Evolutionary conservation across 2,329 filamentous ascomycete species (phyloP), one percentile per base, ranked within the genome.

Genomic region (Decorospora gaudefroyi): DNA sequence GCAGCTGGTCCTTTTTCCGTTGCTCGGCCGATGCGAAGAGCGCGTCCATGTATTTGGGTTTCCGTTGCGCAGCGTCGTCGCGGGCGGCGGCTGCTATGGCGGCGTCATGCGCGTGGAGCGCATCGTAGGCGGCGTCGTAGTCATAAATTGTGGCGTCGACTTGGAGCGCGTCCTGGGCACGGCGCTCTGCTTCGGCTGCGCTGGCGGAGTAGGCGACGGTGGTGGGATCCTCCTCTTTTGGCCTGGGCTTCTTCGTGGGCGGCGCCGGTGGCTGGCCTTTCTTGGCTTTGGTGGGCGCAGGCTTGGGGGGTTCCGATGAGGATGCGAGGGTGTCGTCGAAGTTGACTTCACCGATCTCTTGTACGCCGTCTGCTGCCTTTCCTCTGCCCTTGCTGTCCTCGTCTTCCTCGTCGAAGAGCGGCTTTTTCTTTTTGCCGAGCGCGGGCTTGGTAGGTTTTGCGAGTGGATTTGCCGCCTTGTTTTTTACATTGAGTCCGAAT

Each of bases 121-220:
- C 86, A 58, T 92, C 88, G 72, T 90, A 91, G 15, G 89, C 87
- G 1, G 80, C 80, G 67, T 95, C 89, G 73, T 93, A 95, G 72
- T 93, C 88, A 75, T 91, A 93, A 56, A 93, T 84, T 34, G 82
- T 85, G 1, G 87, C 75, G 60, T 93, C 88, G 6, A 86, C 65
- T 46, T 82, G 78, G 49, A 83, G 76, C 2, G 87, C 87, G 11
- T 82, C 81, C 51, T 84, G 76, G 25, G 82, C 80, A 56, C 86
- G 78, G 57, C 80, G 83, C 39, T 81, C 80, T 17, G 86, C 82
- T 19, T 82, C 75, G 21, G 85, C 75, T 1, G 81, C 73, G 58
- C 82, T 81, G 3, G 87, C 87, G 1, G 89, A 77, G 61, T 90
- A 86, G 56, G 82, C 85, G 63, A 71, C 64, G 19, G 53, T 58